Conservation (phyloP, 495 filamentous ascomycete species). For the Monascus purpureus region DNA sequence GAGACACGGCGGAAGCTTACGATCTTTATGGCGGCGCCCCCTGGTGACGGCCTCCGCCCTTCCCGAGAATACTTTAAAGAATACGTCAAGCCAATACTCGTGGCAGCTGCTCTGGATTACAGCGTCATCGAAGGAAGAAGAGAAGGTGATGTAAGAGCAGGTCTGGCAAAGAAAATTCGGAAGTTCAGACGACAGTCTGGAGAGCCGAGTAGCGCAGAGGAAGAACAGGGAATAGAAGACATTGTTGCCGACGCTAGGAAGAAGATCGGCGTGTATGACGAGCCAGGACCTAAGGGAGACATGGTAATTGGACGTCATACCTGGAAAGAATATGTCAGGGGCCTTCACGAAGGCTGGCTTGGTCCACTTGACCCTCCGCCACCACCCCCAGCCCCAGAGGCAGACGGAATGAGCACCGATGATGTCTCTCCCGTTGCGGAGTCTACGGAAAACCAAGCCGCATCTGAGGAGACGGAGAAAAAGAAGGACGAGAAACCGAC, state of each 20-base stretch:
- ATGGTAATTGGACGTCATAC: conserved; percentile 82
- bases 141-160: conserved; percentile 76
- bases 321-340: conserved; percentile 95
- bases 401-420: conserved; percentile 6
- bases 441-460: conserved; percentile 5
- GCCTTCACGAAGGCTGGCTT: conserved; percentile 92
- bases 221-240: conserved; percentile 34
- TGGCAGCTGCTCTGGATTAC: conserved; percentile 83
- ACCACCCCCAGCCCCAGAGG: conserved; percentile 7
- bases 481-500: conserved; percentile 38
- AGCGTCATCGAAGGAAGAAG: conserved; percentile 82
- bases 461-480: conserved; percentile 17
- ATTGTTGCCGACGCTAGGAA: conserved; percentile 40
- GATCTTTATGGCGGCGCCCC: conserved; percentile 72
- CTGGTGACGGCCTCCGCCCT: conserved; percentile 64
- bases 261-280: conserved; percentile 50
- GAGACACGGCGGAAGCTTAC: conserved; percentile 74
- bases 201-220: conserved; percentile 29
- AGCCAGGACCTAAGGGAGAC: conserved; percentile 62
- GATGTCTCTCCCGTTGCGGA: conserved; percentile 16
- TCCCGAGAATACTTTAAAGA: conserved; percentile 90
- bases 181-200: conserved; percentile 43
- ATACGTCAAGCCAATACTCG: conserved; percentile 87
- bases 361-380: conserved; percentile 54
- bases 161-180: conserved; percentile 69